These are phyloP conservation scores for Hypoxylon sp. DNA, from an alignment of 2,329 filamentous ascomycete species.

Conservation along the genomic window DNA sequence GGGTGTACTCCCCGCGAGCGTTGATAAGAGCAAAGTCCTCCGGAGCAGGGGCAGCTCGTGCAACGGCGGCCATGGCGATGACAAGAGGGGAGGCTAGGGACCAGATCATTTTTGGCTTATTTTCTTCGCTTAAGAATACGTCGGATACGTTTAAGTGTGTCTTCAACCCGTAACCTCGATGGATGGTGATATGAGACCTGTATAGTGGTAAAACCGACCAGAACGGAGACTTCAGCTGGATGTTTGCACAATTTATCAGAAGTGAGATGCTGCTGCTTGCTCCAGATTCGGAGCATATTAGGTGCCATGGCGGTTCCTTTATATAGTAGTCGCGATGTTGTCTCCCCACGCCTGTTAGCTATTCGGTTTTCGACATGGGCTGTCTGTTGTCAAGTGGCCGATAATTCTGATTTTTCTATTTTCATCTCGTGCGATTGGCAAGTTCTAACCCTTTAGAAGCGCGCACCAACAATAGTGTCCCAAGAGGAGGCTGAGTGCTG, in stretches of 20 bases:
- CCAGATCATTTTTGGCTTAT: neutral
- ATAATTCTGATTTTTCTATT: slow-evolving; percentile 7
- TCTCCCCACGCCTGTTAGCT: neutral
- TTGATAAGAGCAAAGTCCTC: neutral
- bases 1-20: neutral
- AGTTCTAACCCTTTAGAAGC: neutral
- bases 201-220: neutral
- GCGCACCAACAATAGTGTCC: neutral
- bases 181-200: neutral
- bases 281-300: neutral
- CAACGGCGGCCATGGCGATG: neutral
- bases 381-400: neutral
- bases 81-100: neutral
- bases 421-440: neutral
- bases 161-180: neutral
- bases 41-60: neutral
- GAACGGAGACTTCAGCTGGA: neutral
- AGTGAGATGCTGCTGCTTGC: neutral
- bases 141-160: neutral
- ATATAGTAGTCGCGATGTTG: neutral
- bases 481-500: neutral
- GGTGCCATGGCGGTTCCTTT: neutral
- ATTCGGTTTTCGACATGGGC: neutral
- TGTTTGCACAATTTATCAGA: neutral
- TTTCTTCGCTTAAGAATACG: neutral